These are phyloP conservation scores for Phyllosticta citrichinensis DNA, from an alignment of 2,329 filamentous ascomycete genomes.

Conservation along the genomic window DNA sequence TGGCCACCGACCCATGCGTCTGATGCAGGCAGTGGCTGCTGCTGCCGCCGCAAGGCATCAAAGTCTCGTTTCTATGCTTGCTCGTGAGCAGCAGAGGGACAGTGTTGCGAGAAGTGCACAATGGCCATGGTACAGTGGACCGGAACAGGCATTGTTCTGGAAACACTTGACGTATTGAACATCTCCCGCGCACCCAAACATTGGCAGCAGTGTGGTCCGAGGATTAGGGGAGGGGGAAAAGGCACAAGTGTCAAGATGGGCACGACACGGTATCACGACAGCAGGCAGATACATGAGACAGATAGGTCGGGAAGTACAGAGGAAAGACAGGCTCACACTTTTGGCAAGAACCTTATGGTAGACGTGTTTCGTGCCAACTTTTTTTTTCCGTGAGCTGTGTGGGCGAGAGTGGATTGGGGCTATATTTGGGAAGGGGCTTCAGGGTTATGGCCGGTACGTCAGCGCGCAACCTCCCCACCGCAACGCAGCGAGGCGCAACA, in stretches of 20 bases:
- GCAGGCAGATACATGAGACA: not conserved
- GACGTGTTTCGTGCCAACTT: not conserved
- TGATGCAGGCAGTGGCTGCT: not conserved
- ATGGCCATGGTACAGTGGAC: constrained; percentile 6
- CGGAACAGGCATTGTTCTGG: constrained; percentile 7
- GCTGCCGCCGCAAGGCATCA: not conserved
- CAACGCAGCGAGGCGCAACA: not conserved
- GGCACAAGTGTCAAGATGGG: not conserved
- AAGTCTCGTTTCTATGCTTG: not conserved
- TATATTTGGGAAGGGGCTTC: not conserved
- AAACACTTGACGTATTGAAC: constrained; percentile 6
- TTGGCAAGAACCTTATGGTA: not conserved
- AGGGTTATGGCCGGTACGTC: not conserved
- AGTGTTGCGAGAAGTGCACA: constrained; percentile 1
- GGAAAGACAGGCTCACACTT: not conserved
- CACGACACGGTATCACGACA: not conserved
- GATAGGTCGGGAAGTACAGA: not conserved
- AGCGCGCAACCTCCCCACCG: not conserved
- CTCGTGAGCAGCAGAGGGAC: not conserved
- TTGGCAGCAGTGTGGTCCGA: not conserved
- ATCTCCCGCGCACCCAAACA: constrained; percentile 6
- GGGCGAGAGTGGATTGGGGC: not conserved
- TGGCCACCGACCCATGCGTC: not conserved
- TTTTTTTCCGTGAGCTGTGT: not conserved
- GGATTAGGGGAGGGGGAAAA: not conserved